Evolutionary conservation across 148 eudicot species (phyloP), one percentile per base, ranked within the genome.

Genomic region (Nepenthes mirabilis): DNA sequence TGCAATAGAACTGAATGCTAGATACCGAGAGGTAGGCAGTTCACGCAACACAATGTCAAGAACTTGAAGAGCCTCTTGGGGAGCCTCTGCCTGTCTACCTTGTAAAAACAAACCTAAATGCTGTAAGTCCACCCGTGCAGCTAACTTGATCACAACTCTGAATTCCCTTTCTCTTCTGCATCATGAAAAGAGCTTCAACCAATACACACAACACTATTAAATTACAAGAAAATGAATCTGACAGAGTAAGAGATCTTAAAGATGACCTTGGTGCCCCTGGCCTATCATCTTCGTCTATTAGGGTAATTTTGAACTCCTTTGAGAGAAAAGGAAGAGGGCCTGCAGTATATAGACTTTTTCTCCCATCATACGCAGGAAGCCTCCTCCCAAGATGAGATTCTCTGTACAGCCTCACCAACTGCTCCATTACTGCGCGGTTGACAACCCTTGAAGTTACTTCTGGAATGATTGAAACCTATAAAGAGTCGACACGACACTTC

Each of bases 331-430:
- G 97, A 11, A 91, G 80, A 34, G 87, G 79, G 6, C 96, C 97
- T 10, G 97, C 97, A 4, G 94, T 85, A 58, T 88, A 91, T 13
- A 88, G 77, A 63, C 94, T 79, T 72, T 83, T 88, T 53, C 87
- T 78, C 32, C 97, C 96, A 78, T 91, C 97, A 78, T 88, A 91
- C 32, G 83, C 97, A 52, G 91, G 90, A 67, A 85, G 77, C 66
- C 90, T 74, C 64, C 65, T 88, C 11, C 96, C 96, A 53, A 91
- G 82, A 75, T 88, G 94, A 65, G 96, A 83, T 60, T 80, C 94
- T 52, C 77, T 61, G 54, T 88, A 82, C 43, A 76, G 57, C 43
- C 64, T 79, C 55, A 83, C 93, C 71, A 91, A 68, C 37, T 85
- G 77, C 32, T 36, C 77, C 82, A 91, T 85, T 43, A 91, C 85